Base-by-base conservation (phyloP, 2,329 filamentous ascomycete species). In the Lojkania enalia region DNA sequence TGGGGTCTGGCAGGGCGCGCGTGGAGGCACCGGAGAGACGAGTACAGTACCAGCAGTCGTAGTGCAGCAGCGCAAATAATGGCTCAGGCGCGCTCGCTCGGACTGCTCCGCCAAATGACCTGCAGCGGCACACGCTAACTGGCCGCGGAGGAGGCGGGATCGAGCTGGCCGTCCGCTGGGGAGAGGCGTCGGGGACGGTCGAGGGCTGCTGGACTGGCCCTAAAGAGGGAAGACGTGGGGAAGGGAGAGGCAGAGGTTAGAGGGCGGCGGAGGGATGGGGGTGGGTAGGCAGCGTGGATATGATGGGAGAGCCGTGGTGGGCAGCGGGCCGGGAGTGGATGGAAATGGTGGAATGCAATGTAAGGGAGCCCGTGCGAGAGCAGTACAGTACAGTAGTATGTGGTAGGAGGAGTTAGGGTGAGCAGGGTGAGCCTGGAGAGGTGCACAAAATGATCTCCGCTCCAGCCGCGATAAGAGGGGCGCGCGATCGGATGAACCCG, bases 381-480 rank as follows among this genome's bases (percentile, higher is more conserved):
- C 29, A 35, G 39, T 29, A n/a, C n/a, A n/a, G n/a, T n/a, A n/a
- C n/a, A n/a, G n/a, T n/a, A n/a, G 30, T 18, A 4, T 7, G 6
- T 9, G 19, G 12, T 16, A 35, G 20, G 33, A n/a, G 2, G 15
- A 20, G 3, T n/a, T 36, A 20, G 33, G 33, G 5, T 18, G 20
- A 20, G 23, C 7, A n/a, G n/a, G 23, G 23, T 27, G 23, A n/a
- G 7, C 7, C 23, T 27, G n/a, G 23, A n/a, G 23, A 7, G 23
- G 23, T 27, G 23, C 23, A 27, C 30, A 7, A 21, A 21, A 15
- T 20, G 33, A 46, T 52, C 52, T 59, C 60, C 62, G 62, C 62
- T 53, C 57, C 53, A 64, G 61, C 62, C 62, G 60, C 61, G 61
- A 63, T 57, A 60, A 56, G 49, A 50, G 13, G 32, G 44, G 31